Conservation (phyloP, 148 eudicot species). For the Persicaria tinctoria region DNA sequence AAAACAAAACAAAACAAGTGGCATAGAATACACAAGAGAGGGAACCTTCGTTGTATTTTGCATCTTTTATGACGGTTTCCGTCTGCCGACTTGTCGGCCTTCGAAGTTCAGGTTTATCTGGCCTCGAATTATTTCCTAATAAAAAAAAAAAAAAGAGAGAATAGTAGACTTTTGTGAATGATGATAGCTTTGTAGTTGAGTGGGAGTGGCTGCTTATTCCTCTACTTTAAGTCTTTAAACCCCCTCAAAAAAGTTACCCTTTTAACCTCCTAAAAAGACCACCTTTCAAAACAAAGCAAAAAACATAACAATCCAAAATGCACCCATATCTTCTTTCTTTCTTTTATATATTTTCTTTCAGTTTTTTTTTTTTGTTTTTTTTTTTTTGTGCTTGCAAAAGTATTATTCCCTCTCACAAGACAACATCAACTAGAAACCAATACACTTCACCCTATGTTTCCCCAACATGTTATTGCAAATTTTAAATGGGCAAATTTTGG, state of each 20-base stretch:
- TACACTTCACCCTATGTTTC: conserved; percentile 1
- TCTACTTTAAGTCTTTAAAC: conserved; percentile 5
- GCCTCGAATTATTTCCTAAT: too few species aligned
- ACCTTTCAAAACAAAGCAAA: conserved; percentile 39
- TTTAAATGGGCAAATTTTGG: too few species aligned
- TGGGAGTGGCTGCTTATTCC: conserved; percentile 13
- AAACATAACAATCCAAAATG: conserved; percentile 8
- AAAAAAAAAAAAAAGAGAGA: too few species aligned
- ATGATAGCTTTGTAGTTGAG: conserved; percentile 10
- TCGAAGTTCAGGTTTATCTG: too few species aligned
- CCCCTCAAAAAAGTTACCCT: conserved; percentile 25
- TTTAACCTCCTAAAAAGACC: conserved; percentile 11
- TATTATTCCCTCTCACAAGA: conserved; percentile 42
- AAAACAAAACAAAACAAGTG: conserved; percentile 3
- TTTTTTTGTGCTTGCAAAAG: conserved; percentile 25
- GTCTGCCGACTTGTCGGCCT: too few species aligned
- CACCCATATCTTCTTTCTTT: conserved; percentile 5
- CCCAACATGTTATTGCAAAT: conserved; percentile 20
- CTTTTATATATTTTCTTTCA: background rate
- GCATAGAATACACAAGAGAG: conserved; percentile 7
- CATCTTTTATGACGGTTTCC: too few species aligned
- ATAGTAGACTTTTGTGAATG: conserved; percentile 12
- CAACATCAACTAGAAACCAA: conserved; percentile 47
- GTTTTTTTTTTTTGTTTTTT: conserved; percentile 17
- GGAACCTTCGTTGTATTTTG: too few species aligned